These are phyloP conservation scores for Neohortaea acidophila DNA, from an alignment of 495 filamentous ascomycete species.

Conservation along the genomic window DNA sequence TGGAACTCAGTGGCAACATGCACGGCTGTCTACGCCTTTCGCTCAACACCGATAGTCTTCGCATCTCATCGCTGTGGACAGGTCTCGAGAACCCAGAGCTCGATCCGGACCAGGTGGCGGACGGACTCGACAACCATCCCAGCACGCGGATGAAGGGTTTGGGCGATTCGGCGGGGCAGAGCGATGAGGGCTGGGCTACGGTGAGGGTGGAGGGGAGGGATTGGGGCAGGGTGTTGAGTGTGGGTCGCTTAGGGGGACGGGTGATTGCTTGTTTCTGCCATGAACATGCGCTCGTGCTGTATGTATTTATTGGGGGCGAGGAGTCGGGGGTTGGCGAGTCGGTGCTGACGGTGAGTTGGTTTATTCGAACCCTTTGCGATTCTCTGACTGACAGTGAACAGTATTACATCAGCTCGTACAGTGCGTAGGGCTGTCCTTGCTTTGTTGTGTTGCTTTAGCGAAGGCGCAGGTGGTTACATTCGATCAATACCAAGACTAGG, in stretches of 20 bases:
- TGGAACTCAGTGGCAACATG: slow-evolving; percentile 80
- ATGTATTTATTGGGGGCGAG: slow-evolving; percentile 51
- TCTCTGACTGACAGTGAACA: slow-evolving; percentile 12
- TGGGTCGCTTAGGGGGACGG: slow-evolving; percentile 71
- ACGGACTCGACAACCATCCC: slow-evolving; percentile 53
- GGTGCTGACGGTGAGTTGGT: slow-evolving; percentile 25
- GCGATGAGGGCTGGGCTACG: slow-evolving; percentile 60
- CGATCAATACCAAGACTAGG: too few species aligned
- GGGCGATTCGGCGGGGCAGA: slow-evolving; percentile 32
- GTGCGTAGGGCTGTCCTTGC: too few species aligned
- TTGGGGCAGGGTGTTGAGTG: slow-evolving; percentile 77
- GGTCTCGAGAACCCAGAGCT: slow-evolving; percentile 70
- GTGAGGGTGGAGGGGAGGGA: slow-evolving; percentile 84
- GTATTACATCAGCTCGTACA: slow-evolving; percentile 29
- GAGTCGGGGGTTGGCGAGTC: slow-evolving; percentile 23
- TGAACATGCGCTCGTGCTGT: slow-evolving; percentile 77
- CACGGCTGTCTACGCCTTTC: slow-evolving; percentile 66
- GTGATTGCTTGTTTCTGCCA: slow-evolving; percentile 79
- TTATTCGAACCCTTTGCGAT: not conserved
- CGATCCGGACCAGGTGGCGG: slow-evolving; percentile 52
- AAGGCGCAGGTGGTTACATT: too few species aligned
- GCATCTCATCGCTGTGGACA: slow-evolving; percentile 68
- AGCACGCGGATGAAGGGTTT: slow-evolving; percentile 49
- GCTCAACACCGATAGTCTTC: slow-evolving; percentile 61
- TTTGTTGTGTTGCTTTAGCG: too few species aligned